Conservation (phyloP, 352 stramenopile genomes). For the Elongisporangium senticosum region DNA sequence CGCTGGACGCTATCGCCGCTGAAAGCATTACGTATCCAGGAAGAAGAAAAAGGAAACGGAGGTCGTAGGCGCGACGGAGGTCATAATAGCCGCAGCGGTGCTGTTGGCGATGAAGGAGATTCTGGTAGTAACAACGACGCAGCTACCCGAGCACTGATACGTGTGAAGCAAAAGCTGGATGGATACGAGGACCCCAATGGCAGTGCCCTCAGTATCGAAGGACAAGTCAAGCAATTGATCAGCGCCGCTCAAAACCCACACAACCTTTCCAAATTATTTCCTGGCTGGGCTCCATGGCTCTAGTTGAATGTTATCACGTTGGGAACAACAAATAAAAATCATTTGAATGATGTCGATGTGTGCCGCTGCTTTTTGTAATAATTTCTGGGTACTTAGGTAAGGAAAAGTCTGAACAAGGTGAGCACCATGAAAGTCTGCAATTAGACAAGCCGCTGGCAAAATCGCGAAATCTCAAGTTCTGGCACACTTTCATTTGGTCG, state of each 20-base stretch:
- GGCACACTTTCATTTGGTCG: background rate
- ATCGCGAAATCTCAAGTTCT: background rate
- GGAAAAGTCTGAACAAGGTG: too few relatives aligned
- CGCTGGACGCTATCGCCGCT: constrained; percentile 94
- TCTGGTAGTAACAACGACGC: constrained; percentile 65
- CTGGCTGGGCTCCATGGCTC: constrained; percentile 95
- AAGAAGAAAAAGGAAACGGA: constrained; percentile 22
- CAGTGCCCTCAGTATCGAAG: constrained; percentile 96
- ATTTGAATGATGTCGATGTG: too few relatives aligned
- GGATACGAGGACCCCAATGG: constrained; percentile 97
- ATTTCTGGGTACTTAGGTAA: too few relatives aligned
- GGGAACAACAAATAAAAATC: background rate
- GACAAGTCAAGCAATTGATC: constrained; percentile 98
- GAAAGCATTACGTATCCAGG: constrained; percentile 81
- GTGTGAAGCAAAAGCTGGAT: constrained; percentile 98
- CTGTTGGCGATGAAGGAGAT: constrained; percentile 11
- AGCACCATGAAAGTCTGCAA: too few relatives aligned
- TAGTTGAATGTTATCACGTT: constrained; percentile 17
- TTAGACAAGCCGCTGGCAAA: too few relatives aligned
- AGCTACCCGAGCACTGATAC: constrained; percentile 90
- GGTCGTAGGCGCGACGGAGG: constrained; percentile 7
- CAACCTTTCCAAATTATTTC: constrained; percentile 95
- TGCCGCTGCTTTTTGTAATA: too few relatives aligned
- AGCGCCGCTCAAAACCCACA: constrained; percentile 93
- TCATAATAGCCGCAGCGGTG: constrained; percentile 12